A percentile compares a stretch with the other conserved stretches of the same genome.
Conservation (phyloP, 768 basidiomycete genomes). For the Collybia sordida region DNA sequence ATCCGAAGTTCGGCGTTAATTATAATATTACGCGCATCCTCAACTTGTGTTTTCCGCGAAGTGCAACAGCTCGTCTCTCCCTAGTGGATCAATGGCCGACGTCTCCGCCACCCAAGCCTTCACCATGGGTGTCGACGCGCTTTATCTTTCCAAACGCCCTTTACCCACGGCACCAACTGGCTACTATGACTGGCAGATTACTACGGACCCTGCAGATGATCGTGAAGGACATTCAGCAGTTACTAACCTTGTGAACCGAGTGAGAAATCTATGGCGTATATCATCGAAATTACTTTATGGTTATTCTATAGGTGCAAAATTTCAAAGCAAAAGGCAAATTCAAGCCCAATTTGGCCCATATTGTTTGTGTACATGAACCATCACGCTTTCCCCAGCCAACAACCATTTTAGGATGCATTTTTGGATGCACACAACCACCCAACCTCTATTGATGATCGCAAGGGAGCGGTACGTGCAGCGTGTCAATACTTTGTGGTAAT, state of each 20-base stretch:
- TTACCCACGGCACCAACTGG: constrained; percentile 42
- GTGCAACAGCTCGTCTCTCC: neutral
- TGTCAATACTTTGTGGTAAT: neutral
- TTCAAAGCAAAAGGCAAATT: constrained; percentile 21
- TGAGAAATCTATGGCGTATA: constrained; percentile 5
- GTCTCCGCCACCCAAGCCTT: constrained; percentile 24
- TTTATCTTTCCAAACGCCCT: constrained; percentile 33
- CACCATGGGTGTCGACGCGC: constrained; percentile 28
- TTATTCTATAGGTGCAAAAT: constrained; percentile 13
- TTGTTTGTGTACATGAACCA: constrained; percentile 18
- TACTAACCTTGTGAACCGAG: constrained; percentile 28
- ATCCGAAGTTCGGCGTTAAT: too few species aligned
- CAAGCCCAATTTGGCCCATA: constrained; percentile 19
- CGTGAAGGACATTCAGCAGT: constrained; percentile 32
- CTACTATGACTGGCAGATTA: constrained; percentile 42
- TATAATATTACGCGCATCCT: too few species aligned
- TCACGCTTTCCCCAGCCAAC: neutral
- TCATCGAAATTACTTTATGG: neutral
- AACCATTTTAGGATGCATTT: constrained; percentile 24
- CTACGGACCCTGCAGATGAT: constrained; percentile 22
- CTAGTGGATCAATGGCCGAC: constrained; percentile 6
- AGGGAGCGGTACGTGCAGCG: constrained; percentile 22
- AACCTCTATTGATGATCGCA: constrained; percentile 43
- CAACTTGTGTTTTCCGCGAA: too few species aligned
- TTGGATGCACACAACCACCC: constrained; percentile 26